A percentile compares a stretch with the other conserved stretches of the same genome.
phyloP scores from a whole-genome alignment of 83 land plant species.

The Picea mariana region DNA sequence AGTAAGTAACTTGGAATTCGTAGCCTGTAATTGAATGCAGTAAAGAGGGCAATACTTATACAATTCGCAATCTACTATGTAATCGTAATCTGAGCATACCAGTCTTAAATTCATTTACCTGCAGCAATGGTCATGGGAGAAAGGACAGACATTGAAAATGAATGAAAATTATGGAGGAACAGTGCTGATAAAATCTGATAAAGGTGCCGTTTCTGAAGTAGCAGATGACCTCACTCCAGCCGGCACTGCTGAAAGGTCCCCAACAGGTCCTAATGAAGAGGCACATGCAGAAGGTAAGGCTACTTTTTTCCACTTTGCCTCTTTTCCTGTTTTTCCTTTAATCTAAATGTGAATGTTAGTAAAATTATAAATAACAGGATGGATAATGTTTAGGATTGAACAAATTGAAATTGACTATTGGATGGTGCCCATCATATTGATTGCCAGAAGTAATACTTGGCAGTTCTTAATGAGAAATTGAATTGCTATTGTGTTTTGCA shows the following conservation, averaged over 20 bases:
- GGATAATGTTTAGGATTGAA: background rate
- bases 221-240: background rate
- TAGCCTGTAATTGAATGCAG: background rate
- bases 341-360: background rate
- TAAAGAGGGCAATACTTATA: background rate
- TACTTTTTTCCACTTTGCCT: background rate
- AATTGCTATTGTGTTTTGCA: background rate
- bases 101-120: background rate
- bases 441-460: background rate
- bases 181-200: constrained; percentile 17
- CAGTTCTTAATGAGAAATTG: background rate
- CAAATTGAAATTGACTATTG: background rate
- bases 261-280: constrained; percentile 1
- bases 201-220: background rate
- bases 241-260: constrained; percentile 7
- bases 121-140: constrained; percentile 61
- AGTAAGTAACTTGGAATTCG: constrained; percentile 22
- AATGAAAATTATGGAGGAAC: constrained; percentile 32
- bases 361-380: background rate
- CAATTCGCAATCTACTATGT: background rate
- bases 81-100: background rate
- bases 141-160: constrained; percentile 42
- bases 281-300: constrained; percentile 21
- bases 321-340: background rate
- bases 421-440: background rate